phyloP scores from a whole-genome alignment of 129 eudicot genomes.

The Flaveria trinervia region DNA sequence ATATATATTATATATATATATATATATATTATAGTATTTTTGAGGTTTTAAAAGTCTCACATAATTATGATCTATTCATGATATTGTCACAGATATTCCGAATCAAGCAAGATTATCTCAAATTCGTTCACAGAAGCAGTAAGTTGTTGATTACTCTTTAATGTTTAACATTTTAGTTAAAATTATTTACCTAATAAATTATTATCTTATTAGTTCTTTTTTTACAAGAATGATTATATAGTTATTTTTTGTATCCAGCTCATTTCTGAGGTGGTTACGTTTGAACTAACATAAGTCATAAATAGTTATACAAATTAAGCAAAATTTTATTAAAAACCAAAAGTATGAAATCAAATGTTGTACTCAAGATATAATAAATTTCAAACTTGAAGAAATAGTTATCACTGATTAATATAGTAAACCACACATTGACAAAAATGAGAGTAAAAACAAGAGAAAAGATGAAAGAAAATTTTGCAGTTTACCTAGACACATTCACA shows the following conservation, averaged over 20 bases:
- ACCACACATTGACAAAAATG: slow-evolving; percentile 10
- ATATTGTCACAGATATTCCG: slow-evolving; percentile 56
- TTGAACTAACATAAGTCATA: neutral
- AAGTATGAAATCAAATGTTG: neutral
- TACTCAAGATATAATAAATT: neutral
- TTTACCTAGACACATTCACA: neutral
- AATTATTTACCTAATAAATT: neutral
- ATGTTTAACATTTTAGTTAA: neutral
- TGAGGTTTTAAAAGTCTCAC: neutral
- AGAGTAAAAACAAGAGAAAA: slow-evolving; percentile 32
- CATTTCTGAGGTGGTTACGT: neutral
- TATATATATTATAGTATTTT: neutral
- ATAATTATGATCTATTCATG: slow-evolving; percentile 7
- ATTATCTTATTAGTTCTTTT: too few species aligned
- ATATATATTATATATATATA: neutral
- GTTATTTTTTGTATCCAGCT: neutral
- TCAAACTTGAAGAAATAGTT: slow-evolving; percentile 3
- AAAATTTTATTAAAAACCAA: neutral
- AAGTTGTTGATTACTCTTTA: slow-evolving; percentile 29
- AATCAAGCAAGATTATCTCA: slow-evolving; percentile 91
- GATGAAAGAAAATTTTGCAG: slow-evolving; percentile 20
- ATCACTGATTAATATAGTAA: slow-evolving; percentile 16
- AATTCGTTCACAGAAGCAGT: slow-evolving; percentile 88
- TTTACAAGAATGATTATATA: neutral
- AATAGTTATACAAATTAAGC: too few species aligned